Conservation (phyloP, 2,329 filamentous ascomycete genomes). For the Aspergillus intermedius region DNA sequence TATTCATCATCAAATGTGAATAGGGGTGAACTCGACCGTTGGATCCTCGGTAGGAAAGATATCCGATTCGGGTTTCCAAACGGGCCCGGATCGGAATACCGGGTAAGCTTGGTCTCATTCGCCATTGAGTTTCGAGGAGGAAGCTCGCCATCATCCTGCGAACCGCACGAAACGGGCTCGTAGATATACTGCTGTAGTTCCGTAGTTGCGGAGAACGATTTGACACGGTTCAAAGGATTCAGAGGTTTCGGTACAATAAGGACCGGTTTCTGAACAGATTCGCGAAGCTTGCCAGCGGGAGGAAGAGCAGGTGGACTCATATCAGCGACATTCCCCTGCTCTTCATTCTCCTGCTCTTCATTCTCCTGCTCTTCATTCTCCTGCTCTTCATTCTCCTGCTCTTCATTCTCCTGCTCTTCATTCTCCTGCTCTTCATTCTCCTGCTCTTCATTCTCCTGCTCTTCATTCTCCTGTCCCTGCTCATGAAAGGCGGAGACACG, state of each 20-base stretch:
- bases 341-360: too few species aligned
- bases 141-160: background rate
- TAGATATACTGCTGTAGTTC: background rate
- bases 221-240: background rate
- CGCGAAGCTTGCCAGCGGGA: constrained; percentile 3
- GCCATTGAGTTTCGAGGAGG: background rate
- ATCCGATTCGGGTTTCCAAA: background rate
- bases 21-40: background rate
- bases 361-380: background rate
- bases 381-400: background rate
- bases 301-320: background rate
- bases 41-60: background rate
- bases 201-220: background rate
- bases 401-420: background rate
- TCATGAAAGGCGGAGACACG: background rate
- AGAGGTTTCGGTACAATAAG: background rate
- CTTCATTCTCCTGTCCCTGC: background rate
- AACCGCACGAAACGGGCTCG: background rate
- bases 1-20: background rate
- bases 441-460: background rate
- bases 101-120: background rate
- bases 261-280: background rate
- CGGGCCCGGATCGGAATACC: background rate
- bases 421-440: background rate
- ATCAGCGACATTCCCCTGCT: too few species aligned